Percentiles rank a stretch among this genome's conserved stretches.
phyloP scores from a whole-genome alignment of 306 rosid species.

The Herpetospermum pedunculosum region DNA sequence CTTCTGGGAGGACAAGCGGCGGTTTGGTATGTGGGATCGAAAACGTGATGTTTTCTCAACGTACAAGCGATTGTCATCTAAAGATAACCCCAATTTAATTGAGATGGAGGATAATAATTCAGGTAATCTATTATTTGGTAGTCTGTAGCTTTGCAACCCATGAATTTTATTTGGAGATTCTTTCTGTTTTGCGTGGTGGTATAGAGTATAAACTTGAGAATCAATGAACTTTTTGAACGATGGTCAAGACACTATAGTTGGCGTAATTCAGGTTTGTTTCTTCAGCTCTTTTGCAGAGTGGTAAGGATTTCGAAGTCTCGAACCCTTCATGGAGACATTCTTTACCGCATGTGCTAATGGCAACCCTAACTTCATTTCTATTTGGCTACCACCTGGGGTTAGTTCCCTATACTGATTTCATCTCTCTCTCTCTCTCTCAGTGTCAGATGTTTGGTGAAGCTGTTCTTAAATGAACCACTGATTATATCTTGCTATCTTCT shows the following conservation, averaged over 20 bases:
- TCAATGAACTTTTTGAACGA: background rate
- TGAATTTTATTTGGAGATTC: background rate
- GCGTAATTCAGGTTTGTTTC: slow-evolving; percentile 17
- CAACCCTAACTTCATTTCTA: slow-evolving; percentile 66
- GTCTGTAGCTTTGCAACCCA: background rate
- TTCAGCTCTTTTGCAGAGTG: slow-evolving; percentile 41
- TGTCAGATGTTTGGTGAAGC: slow-evolving; percentile 7
- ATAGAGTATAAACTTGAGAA: background rate
- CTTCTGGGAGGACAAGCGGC: slow-evolving; percentile 17
- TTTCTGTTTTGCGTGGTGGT: background rate
- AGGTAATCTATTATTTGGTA: slow-evolving; percentile 30
- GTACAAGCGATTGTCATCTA: slow-evolving; percentile 70
- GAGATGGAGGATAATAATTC: slow-evolving; percentile 63
- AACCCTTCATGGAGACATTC: slow-evolving; percentile 84
- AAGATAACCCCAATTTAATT: slow-evolving; percentile 31
- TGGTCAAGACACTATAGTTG: slow-evolving; percentile 5
- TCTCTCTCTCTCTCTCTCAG: background rate
- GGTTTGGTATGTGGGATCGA: slow-evolving; percentile 52
- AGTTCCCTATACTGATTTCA: slow-evolving; percentile 27
- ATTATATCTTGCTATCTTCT: background rate
- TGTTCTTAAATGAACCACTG: too few relatives aligned
- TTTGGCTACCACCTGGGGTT: slow-evolving; percentile 95
- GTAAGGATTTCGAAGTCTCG: slow-evolving; percentile 35
- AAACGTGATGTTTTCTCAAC: slow-evolving; percentile 48
- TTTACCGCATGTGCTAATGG: slow-evolving; percentile 72